Percentiles rank a stretch among this genome's conserved stretches.
These are phyloP conservation scores for Bruguiera sexangula DNA, from an alignment of 345 rosid species.

Conservation along the genomic window DNA sequence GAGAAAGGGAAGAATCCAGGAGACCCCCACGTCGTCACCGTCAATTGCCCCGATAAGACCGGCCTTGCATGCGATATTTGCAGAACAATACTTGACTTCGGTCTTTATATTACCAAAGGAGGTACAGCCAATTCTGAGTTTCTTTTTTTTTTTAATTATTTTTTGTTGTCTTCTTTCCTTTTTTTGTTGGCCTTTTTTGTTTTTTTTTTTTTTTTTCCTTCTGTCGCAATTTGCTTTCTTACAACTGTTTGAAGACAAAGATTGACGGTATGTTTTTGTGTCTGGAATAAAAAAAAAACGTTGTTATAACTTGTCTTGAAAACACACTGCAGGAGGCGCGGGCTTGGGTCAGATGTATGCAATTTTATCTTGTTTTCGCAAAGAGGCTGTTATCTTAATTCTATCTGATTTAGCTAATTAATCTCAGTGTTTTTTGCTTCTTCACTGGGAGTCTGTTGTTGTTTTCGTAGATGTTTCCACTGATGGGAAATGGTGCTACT, in stretches of 20 bases:
- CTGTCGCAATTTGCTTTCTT: neutral
- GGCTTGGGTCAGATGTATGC: no score
- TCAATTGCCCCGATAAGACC: conserved; percentile 73
- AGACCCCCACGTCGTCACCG: conserved; percentile 67
- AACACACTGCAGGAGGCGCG: no score
- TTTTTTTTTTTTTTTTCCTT: neutral
- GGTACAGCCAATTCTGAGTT: conserved; percentile 28
- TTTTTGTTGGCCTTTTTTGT: neutral
- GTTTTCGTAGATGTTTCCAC: conserved; percentile 68
- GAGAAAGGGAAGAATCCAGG: conserved; percentile 55
- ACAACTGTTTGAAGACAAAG: neutral
- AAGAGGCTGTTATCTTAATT: no score
- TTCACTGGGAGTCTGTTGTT: neutral
- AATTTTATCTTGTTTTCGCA: no score
- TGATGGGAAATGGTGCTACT: conserved; percentile 81
- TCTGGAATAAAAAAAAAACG: neutral
- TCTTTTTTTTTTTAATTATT: neutral
- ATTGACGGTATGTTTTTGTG: neutral
- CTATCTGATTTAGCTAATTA: neutral
- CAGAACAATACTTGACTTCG: conserved; percentile 68
- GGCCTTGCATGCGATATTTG: conserved; percentile 80
- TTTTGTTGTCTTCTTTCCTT: no score
- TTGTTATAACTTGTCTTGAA: neutral
- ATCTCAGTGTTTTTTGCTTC: neutral
- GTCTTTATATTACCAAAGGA: conserved; percentile 71